A percentile compares a stretch with the other conserved stretches of the same genome.
Conservation (phyloP, 306 rosid species). For the Ziziphus jujuba region DNA sequence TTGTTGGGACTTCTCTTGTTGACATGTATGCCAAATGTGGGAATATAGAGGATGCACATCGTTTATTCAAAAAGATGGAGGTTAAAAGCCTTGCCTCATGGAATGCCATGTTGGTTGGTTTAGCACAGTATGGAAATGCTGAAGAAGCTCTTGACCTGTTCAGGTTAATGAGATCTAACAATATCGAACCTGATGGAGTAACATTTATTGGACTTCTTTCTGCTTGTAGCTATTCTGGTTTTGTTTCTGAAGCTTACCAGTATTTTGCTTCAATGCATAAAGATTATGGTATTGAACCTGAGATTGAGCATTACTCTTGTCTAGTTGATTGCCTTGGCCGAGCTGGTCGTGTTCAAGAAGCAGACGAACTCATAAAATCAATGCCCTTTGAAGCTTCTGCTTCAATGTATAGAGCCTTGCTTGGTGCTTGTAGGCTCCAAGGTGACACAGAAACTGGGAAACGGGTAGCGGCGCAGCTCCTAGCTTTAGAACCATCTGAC, state of each 20-base stretch:
- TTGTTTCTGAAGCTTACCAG: slow-evolving; percentile 60
- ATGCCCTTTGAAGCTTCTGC: slow-evolving; percentile 90
- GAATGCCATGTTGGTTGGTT: slow-evolving; percentile 86
- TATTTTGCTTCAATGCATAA: slow-evolving; percentile 58
- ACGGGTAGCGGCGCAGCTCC: slow-evolving; percentile 54
- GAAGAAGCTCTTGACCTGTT: slow-evolving; percentile 67
- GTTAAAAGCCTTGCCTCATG: slow-evolving; percentile 50
- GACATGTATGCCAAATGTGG: slow-evolving; percentile 95
- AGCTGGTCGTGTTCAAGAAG: slow-evolving; percentile 63
- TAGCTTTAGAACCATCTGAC: slow-evolving; percentile 71
- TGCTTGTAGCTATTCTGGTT: slow-evolving; percentile 79
- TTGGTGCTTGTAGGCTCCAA: slow-evolving; percentile 71
- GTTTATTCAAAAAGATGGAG: slow-evolving; percentile 50
- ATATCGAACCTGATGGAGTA: slow-evolving; percentile 60
- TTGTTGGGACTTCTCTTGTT: slow-evolving; percentile 76
- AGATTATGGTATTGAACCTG: slow-evolving; percentile 56
- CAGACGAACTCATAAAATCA: slow-evolving; percentile 59
- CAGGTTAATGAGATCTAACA: slow-evolving; percentile 48
- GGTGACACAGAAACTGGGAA: slow-evolving; percentile 61
- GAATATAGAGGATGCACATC: slow-evolving; percentile 60
- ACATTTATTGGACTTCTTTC: slow-evolving; percentile 77
- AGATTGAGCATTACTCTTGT: slow-evolving; percentile 72
- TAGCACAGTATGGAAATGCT: slow-evolving; percentile 80
- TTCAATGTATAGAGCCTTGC: slow-evolving; percentile 66
- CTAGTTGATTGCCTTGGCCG: slow-evolving; percentile 86